These are phyloP conservation scores for Brachypodium distachyon DNA, from an alignment of 202 grass and related monocot genomes.

Conservation along the genomic window DNA sequence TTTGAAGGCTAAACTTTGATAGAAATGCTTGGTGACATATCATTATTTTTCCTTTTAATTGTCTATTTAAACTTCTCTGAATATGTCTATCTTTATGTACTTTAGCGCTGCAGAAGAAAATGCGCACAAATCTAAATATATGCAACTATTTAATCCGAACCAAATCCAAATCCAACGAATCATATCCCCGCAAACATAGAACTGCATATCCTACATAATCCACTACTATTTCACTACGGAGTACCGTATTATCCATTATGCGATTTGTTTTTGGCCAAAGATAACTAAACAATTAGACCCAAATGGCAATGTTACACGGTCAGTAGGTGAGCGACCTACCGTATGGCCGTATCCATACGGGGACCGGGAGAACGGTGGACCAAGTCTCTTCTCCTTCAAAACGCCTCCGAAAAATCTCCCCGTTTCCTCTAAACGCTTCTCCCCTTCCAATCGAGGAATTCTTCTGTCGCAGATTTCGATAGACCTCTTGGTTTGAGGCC, in stretches of 20 bases:
- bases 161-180: neutral
- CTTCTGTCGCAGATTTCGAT: neutral
- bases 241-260: conserved; percentile 18
- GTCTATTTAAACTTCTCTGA: no score
- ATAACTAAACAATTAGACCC: neutral
- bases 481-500: neutral
- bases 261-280: neutral
- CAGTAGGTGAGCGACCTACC: conserved; percentile 5
- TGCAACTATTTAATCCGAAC: neutral
- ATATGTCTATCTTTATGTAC: no score
- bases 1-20: no score
- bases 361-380: neutral
- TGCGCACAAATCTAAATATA: no score
- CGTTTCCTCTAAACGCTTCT: neutral
- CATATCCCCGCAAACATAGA: neutral
- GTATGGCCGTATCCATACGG: neutral
- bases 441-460: neutral
- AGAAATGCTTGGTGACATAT: no score
- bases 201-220: conserved; percentile 19
- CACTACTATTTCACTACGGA: no score
- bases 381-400: conserved; percentile 10
- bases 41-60: no score
- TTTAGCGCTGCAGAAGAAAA: no score
- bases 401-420: conserved; percentile 31
- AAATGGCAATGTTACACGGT: conserved; percentile 14